Evolutionary conservation across 2,329 filamentous ascomycete species (phyloP), one percentile per base, ranked within the genome.

Genomic region (Ophiostoma novo-ulmi): DNA sequence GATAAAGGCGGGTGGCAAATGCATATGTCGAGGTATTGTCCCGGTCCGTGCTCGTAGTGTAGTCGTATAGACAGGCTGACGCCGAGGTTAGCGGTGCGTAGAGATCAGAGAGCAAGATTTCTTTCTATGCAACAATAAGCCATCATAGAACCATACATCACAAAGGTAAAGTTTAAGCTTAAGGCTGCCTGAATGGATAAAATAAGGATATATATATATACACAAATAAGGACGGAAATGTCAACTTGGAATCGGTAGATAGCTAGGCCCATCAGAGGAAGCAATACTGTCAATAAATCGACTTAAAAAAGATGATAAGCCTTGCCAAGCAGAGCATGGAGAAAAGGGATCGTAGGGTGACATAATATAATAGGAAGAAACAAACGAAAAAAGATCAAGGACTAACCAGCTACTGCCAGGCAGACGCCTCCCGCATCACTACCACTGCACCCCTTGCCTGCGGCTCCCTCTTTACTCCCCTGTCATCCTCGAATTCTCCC

Each of bases 241-340:
- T 3, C 31, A 31, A 31, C 31, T 31, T 31, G 31, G 31, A 1
- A 31, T 31, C 31, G 3, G 31, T 31, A 31, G 31, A 31, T 1
- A 31, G 1, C 31, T 31, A 31, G 31, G 31, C 31, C 31, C 31
- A 31, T 31, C 31, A n/a, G 17, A 48, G 17, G 44, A n/a, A 6
- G 17, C 0, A n/a, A 6, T 7, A 7, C n/a, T 20, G 4, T 48
- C 5, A 48, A 8, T 20, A 5, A 1, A n/a, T 1, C 0, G 17
- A 20, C 20, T n/a, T 20, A 48, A 5, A 8, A 48, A 48, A n/a
- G 5, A 44, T 8, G n/a, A 8, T 5, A 20, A 20, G 17, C 17
- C 5, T 7, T 48, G 17, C 6, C 20, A n/a, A n/a, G 44, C 44
- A 48, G n/a, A 5, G 31, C 31, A 31, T 31, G 2, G 5, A 48